Base-by-base conservation (phyloP, 805 yeast species). In the Kregervanrija fluxuum region DNA sequence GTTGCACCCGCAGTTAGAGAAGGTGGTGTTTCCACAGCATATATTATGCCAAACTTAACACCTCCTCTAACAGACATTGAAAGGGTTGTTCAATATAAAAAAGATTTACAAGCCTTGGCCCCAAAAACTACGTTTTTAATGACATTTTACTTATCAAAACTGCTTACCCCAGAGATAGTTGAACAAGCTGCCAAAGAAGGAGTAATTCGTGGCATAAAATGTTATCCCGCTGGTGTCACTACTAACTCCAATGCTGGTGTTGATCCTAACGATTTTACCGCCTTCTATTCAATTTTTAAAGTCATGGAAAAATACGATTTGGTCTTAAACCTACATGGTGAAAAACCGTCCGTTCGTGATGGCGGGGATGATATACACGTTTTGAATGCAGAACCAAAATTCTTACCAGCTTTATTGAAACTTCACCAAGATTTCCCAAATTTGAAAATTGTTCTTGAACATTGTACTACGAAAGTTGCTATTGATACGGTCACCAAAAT, bases 181-280 rank as follows among this genome's bases (percentile, higher is more conserved):
- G 79, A 77, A 44, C 75, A 79, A 50, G 98, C 97, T 33, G 95
- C 90, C 8, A 60, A 70, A 44, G 56, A 66, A 13, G 81, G 81
- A 1, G 80, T 79, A 34, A 80, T 91, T 44, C 72, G 80, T 30
- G 99, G 99, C 45, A 87, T 93, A 53, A 93, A 93, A 64, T 89
- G 96, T 62, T 93, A 93, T 63, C 99, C 99, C 36, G 97, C 98
- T 2, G 99, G 99, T 38, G 99, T 93, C 31, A 93, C 99, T n/a
- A 93, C 99, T 35, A 93, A 93, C 68, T 88, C 96, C 9, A 65
- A 76, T 40, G 85, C 82, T 3, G 99, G 99, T 41, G 96, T 93
- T 17, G 93, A 85, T 62, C 95, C 95, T 17, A 87, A 89, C 55
- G 95, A 91, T 57, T 93, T 93, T 65, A 76, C 83, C 40, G 80